Percentiles rank a stretch among this genome's conserved stretches.
phyloP scores from a whole-genome alignment of 148 eudicot species.

The Cornus suecica region DNA sequence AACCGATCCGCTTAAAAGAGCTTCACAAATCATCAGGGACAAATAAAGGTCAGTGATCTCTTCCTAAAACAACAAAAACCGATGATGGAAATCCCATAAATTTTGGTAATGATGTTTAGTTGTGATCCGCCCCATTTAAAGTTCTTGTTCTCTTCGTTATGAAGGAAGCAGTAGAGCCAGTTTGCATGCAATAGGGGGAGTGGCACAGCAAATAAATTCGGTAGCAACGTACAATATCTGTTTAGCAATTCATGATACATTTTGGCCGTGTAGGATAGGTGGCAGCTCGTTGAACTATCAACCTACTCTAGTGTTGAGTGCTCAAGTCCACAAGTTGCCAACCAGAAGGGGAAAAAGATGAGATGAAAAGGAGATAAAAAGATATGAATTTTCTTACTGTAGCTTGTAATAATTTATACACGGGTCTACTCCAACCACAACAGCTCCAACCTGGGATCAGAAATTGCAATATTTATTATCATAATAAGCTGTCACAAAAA shows the following conservation, averaged over 20 bases:
- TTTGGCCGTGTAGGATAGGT: background rate
- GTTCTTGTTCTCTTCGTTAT: background rate
- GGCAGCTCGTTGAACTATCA: background rate
- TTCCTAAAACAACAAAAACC: no score
- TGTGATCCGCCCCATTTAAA: background rate
- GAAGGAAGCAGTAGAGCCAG: background rate
- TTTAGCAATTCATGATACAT: background rate
- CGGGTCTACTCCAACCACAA: conserved; percentile 87
- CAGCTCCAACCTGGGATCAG: conserved; percentile 80
- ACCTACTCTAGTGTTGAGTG: background rate
- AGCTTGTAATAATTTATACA: conserved; percentile 83
- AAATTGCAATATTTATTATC: conserved; percentile 3
- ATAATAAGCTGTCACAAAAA: conserved; percentile 4
- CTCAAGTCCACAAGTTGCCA: background rate
- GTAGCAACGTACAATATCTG: background rate
- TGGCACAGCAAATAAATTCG: background rate
- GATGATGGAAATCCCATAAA: no score
- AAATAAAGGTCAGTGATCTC: background rate
- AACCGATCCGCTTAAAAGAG: background rate
- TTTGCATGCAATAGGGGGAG: background rate
- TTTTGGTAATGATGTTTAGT: background rate
- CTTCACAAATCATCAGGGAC: background rate
- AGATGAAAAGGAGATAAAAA: background rate
- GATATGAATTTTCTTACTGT: conserved; percentile 48
- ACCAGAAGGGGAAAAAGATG: background rate